These are phyloP conservation scores for Eruca vesicaria DNA, from an alignment of 441 rosid species.

Conservation along the genomic window DNA sequence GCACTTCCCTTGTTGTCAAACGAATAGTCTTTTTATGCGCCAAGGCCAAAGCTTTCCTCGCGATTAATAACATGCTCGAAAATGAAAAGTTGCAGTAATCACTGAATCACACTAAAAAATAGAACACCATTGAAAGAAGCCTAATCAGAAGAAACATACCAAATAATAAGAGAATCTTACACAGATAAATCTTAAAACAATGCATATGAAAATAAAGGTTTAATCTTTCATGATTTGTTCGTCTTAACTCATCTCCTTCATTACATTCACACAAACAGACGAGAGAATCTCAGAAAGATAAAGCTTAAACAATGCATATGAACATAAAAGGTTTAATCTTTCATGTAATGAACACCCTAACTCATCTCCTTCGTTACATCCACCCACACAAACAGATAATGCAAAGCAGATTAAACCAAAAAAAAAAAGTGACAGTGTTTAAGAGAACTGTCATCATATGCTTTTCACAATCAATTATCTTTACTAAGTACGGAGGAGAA, in stretches of 20 bases:
- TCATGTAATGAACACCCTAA: neutral
- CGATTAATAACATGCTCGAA: conserved; percentile 26
- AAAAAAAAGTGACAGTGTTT: neutral
- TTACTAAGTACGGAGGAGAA: neutral
- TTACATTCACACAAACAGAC: neutral
- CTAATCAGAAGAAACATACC: neutral
- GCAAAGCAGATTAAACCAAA: neutral
- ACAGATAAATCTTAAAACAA: neutral
- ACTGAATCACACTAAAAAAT: conserved; percentile 1
- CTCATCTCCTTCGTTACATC: too few species aligned
- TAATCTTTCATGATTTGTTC: neutral
- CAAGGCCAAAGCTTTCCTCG: conserved; percentile 33
- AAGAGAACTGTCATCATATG: neutral
- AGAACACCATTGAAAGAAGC: neutral
- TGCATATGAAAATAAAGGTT: neutral
- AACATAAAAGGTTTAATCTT: neutral
- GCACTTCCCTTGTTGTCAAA: conserved; percentile 28
- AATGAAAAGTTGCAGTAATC: neutral
- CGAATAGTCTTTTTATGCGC: conserved; percentile 18
- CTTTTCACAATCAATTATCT: conserved; percentile 13
- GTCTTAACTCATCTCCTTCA: neutral
- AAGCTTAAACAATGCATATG: neutral
- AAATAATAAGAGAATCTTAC: neutral
- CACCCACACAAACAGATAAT: neutral
- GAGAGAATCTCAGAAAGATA: neutral